phyloP scores from a whole-genome alignment of 2,329 filamentous ascomycete genomes.

The Venturia oleaginea region DNA sequence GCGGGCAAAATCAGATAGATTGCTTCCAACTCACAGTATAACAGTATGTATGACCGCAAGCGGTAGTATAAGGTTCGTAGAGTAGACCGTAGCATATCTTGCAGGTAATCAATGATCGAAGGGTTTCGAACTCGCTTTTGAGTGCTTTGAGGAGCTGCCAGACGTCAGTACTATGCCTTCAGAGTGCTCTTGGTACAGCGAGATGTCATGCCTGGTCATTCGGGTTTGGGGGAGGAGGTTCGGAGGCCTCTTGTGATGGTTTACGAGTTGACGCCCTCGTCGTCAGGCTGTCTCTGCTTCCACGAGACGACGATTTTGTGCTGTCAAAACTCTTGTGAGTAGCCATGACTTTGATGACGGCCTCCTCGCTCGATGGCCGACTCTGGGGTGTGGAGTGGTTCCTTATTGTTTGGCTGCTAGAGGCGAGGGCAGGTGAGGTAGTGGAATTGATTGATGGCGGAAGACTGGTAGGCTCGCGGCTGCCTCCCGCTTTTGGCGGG shows the following conservation, averaged over 20 bases:
- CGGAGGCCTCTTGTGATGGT: not conserved
- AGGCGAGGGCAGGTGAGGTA: not conserved
- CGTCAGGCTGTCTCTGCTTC: slow-evolving; percentile 12
- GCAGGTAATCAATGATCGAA: slow-evolving; percentile 54
- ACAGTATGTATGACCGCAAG: slow-evolving; percentile 64
- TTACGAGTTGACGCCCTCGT: not conserved
- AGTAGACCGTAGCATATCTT: slow-evolving; percentile 60
- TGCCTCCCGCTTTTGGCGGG: not conserved
- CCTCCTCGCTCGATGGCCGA: not conserved
- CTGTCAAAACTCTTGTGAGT: slow-evolving; percentile 11
- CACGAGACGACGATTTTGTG: slow-evolving; percentile 5
- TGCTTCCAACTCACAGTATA: slow-evolving; percentile 45
- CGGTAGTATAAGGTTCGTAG: slow-evolving; percentile 60
- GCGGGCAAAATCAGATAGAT: slow-evolving; percentile 14
- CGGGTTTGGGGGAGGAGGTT: slow-evolving; percentile 22
- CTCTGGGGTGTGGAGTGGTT: not conserved
- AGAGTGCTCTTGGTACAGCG: not conserved
- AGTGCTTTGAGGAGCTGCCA: slow-evolving; percentile 30
- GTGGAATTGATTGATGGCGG: not conserved
- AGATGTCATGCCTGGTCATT: slow-evolving; percentile 26
- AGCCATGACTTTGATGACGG: not conserved
- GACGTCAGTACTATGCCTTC: not conserved
- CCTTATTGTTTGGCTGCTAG: not conserved
- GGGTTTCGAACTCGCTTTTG: slow-evolving; percentile 47
- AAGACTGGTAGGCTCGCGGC: not conserved